Conservation (phyloP, 495 filamentous ascomycete species). For the Aspergillus kassunensis region DNA sequence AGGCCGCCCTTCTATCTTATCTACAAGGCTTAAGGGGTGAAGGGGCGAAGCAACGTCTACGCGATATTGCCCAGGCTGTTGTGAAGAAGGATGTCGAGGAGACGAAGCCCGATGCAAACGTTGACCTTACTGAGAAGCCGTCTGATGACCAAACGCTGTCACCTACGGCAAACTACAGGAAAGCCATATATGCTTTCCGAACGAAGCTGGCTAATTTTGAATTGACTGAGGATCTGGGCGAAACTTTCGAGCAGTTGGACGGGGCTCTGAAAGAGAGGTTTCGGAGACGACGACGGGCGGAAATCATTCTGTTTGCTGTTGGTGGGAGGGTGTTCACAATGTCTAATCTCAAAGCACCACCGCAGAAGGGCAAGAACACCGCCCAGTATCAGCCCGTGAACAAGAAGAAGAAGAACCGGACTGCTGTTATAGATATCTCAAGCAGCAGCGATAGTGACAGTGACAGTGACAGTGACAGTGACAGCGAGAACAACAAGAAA, state of each 20-base stretch:
- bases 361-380: slow-evolving; percentile 19
- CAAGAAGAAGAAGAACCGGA: slow-evolving; percentile 57
- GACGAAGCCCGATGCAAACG: slow-evolving; percentile 40
- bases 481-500: slow-evolving; percentile 16
- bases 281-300: slow-evolving; percentile 42
- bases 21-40: slow-evolving; percentile 67
- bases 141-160: slow-evolving; percentile 12
- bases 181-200: slow-evolving; percentile 47
- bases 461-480: slow-evolving; percentile 38
- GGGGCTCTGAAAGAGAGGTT: slow-evolving; percentile 37
- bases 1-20: slow-evolving; percentile 62
- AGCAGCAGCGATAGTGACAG: slow-evolving; percentile 44
- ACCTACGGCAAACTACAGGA: slow-evolving; percentile 47
- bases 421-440: slow-evolving; percentile 42
- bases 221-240: slow-evolving; percentile 28
- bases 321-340: slow-evolving; percentile 30
- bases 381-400: slow-evolving; percentile 34
- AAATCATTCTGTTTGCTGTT: slow-evolving; percentile 43
- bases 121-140: slow-evolving; percentile 23
- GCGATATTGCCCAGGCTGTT: slow-evolving; percentile 57
- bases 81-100: slow-evolving; percentile 41
- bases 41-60: slow-evolving; percentile 54
- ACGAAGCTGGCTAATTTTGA: slow-evolving; percentile 24
- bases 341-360: slow-evolving; percentile 25
- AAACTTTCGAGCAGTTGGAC: slow-evolving; percentile 29